Base-by-base conservation (phyloP, 805 yeast species). In the Ascoidea tarda region DNA sequence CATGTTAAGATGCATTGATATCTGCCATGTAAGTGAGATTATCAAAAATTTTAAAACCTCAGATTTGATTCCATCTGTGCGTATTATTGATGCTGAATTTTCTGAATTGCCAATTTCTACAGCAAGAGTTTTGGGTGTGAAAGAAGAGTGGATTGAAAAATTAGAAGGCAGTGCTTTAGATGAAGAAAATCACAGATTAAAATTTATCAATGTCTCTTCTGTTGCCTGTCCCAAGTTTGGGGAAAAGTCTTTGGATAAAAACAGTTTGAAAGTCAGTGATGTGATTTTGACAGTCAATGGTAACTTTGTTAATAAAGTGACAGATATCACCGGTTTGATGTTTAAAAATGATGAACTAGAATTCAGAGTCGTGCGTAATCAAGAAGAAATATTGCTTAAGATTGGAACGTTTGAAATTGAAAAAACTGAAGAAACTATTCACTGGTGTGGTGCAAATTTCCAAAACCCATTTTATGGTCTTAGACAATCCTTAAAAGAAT, bases 381-480 rank as follows among this genome's bases (percentile, higher is more conserved):
- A 84, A 62, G 63, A 81, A 60, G 81, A 82, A 54, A 53, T 82
- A 52, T 79, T 77, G 49, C 59, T 89, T 21, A 66, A 63, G 16
- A 88, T 86, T 8, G 81, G 84, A 8, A 81, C 95, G 4, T 76
- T 79, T 2, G 76, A 77, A 16, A 74, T 89, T 3, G 69, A 73
- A 33, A 73, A 74, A 46, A 87, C 95, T 1, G 75, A 77, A 46
- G 81, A 82, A 52, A 69, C 87, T 46, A 82, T 86, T 6, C 72
- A 76, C 50, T 90, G 96, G 93, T 79, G 89, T 51, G 96, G 96
- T 28, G 82, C 89, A 46, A 69, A 83, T 5, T 66, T 90, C 38
- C 97, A 90, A 63, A 76, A 79, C 45, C 96, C 96, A n/a, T 96
- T 88, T 65, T 95, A 85, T 62, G 91, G 91, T 6, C 96, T 89